Percentiles rank a stretch among this genome's conserved stretches.
phyloP scores from a whole-genome alignment of 306 rosid species.

The Malus asiatica region DNA sequence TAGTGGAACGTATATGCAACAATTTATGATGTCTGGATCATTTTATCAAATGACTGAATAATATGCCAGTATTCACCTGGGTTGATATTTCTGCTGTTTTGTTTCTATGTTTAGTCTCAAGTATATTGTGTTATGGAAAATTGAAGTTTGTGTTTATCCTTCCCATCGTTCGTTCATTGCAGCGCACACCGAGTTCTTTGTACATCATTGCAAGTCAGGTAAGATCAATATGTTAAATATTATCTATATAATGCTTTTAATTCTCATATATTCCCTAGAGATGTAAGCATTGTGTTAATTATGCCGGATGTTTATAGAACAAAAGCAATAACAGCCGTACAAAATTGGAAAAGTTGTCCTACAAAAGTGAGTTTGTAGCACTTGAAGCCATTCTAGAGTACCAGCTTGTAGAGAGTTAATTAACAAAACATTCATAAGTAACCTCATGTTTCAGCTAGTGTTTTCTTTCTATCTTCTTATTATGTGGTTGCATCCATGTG shows the following conservation, averaged over 20 bases:
- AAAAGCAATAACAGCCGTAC: background rate
- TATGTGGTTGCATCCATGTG: background rate
- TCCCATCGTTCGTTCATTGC: background rate
- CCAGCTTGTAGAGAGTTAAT: no score
- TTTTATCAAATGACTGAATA: background rate
- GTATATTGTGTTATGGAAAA: background rate
- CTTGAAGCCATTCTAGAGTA: background rate
- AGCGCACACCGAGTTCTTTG: background rate
- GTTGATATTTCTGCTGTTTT: background rate
- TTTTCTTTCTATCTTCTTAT: background rate
- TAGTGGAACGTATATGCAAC: background rate
- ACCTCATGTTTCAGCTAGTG: background rate
- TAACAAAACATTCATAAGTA: background rate
- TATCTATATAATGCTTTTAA: no score
- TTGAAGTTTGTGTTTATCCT: background rate
- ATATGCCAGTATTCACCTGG: background rate
- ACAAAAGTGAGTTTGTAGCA: background rate
- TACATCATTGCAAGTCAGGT: background rate
- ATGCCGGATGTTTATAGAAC: background rate
- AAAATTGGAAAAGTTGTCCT: background rate
- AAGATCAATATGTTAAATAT: background rate
- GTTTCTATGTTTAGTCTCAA: background rate
- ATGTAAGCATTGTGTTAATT: background rate
- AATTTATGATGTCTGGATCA: background rate
- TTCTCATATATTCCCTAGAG: no score